Percentiles rank a stretch among this genome's conserved stretches.
Conservation (phyloP, 257 asterid genomes). For the Avicennia marina region DNA sequence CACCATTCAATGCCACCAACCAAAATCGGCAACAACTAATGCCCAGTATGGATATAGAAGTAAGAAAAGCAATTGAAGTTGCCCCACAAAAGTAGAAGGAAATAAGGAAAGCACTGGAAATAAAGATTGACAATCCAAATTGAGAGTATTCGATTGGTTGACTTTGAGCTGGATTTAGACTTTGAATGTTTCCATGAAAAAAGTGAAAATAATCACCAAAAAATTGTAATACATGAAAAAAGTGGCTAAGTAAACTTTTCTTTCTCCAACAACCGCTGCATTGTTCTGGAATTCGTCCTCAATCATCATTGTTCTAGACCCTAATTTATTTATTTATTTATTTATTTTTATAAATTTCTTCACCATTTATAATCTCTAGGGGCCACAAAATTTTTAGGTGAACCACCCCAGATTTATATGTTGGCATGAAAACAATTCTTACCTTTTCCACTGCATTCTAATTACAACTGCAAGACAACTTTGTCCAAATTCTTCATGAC, state of each 20-base stretch:
- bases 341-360: neutral
- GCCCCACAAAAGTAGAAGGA: slow-evolving; percentile 19
- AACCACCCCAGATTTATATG: slow-evolving; percentile 34
- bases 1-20: slow-evolving; percentile 25
- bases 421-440: neutral
- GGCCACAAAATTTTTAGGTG: slow-evolving; percentile 33
- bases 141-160: slow-evolving; percentile 22
- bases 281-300: neutral
- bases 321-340: no score
- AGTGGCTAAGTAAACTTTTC: slow-evolving; percentile 18
- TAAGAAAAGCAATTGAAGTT: neutral
- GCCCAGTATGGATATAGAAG: slow-evolving; percentile 6
- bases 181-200: neutral
- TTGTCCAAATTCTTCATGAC: neutral
- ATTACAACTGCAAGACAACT: slow-evolving; percentile 12
- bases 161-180: slow-evolving; percentile 5
- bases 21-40: slow-evolving; percentile 16
- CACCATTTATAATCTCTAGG: neutral
- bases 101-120: slow-evolving; percentile 14
- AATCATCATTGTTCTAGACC: slow-evolving; percentile 3
- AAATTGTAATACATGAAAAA: neutral
- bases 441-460: slow-evolving; percentile 14
- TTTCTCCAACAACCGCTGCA: slow-evolving; percentile 32
- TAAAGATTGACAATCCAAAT: slow-evolving; percentile 1
- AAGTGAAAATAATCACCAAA: neutral